phyloP scores from a whole-genome alignment of 257 asterid genomes.

The Coffea eugenioides region DNA sequence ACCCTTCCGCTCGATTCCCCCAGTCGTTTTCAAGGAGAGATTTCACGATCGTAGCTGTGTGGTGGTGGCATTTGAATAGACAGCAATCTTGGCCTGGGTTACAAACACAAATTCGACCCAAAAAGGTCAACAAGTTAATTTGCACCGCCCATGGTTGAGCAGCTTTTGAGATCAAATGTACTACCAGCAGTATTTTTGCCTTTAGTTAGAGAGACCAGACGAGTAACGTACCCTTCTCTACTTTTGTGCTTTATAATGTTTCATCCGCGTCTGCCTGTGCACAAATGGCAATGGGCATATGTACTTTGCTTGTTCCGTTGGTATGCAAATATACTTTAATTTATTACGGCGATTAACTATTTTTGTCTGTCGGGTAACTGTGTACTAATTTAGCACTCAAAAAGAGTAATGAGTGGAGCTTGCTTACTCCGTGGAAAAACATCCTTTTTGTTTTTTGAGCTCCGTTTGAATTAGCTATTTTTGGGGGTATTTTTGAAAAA shows the following conservation, averaged over 20 bases:
- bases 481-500: too few species aligned
- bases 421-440: too few species aligned
- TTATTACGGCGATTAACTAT: too few species aligned
- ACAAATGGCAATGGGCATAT: neutral
- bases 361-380: too few species aligned
- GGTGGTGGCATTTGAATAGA: constrained; percentile 11
- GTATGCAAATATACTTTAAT: too few species aligned
- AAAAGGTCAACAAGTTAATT: constrained; percentile 24
- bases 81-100: neutral
- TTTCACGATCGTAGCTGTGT: neutral
- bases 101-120: neutral
- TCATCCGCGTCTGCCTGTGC: neutral
- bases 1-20: constrained; percentile 1
- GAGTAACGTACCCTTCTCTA: neutral
- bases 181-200: neutral
- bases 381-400: too few species aligned
- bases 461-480: too few species aligned
- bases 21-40: constrained; percentile 12
- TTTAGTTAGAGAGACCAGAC: neutral
- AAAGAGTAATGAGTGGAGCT: too few species aligned
- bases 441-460: too few species aligned
- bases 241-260: neutral
- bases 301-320: neutral
- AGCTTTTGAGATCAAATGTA: too few species aligned
- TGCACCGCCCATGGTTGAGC: constrained; percentile 19